These are phyloP conservation scores for Ascochyta lentis DNA, from an alignment of 2,329 filamentous ascomycete genomes.

Conservation along the genomic window DNA sequence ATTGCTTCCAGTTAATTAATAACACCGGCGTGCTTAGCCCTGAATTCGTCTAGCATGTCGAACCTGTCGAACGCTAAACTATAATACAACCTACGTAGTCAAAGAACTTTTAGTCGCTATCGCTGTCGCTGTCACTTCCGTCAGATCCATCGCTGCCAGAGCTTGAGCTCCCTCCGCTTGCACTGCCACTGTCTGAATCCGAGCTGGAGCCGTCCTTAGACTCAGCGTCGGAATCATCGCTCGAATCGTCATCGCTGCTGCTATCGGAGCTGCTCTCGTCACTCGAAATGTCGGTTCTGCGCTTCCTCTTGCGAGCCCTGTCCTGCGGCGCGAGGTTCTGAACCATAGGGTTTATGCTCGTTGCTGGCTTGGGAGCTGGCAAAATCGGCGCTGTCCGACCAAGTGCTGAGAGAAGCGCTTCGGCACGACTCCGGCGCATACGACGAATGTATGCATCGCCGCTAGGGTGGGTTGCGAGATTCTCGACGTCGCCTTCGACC, in stretches of 20 bases:
- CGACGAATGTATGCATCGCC: conserved; percentile 42
- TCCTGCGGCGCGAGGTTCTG: conserved; percentile 23
- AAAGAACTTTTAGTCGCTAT: conserved; percentile 9
- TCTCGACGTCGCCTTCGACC: conserved; percentile 40
- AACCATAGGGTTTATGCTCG: conserved; percentile 24
- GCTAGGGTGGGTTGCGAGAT: conserved; percentile 30
- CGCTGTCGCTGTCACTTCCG: conserved; percentile 25
- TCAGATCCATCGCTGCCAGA: conserved; percentile 7
- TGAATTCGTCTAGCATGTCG: neutral
- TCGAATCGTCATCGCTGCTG: conserved; percentile 33
- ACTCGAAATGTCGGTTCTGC: conserved; percentile 36
- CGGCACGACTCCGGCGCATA: conserved; percentile 43
- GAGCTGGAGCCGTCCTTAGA: conserved; percentile 19
- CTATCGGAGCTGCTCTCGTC: conserved; percentile 46
- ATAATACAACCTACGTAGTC: neutral
- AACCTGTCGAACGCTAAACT: neutral
- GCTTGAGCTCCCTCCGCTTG: conserved; percentile 5
- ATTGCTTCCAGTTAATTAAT: neutral
- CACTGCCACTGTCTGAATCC: conserved; percentile 12
- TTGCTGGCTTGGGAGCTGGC: conserved; percentile 21
- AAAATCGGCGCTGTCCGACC: conserved; percentile 33
- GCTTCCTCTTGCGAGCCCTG: conserved; percentile 37
- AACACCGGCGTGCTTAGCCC: neutral
- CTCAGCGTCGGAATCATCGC: conserved; percentile 30
- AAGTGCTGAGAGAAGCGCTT: conserved; percentile 41